Evolutionary conservation across 306 rosid genomes (phyloP).

Genomic region (Canavalia ensiformis): DNA sequence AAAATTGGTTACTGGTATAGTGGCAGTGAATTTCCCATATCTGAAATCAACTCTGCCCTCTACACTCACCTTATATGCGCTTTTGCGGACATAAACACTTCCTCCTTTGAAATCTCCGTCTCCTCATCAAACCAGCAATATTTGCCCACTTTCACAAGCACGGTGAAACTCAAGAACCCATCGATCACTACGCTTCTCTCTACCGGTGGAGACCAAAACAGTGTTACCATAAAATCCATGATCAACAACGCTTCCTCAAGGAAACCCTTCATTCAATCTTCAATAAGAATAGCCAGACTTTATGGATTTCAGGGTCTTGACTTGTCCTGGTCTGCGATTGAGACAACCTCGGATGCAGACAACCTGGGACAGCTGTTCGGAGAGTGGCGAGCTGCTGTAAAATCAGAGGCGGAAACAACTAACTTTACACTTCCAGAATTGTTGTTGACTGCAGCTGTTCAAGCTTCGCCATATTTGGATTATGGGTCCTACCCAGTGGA

Average conservation of each 20-base stretch:
- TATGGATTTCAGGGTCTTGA: conserved; percentile 55
- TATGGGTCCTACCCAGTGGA: conserved; percentile 27
- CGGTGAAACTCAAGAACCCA: conserved; percentile 49
- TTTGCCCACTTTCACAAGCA: conserved; percentile 44
- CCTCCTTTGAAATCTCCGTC: conserved; percentile 49
- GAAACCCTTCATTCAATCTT: conserved; percentile 53
- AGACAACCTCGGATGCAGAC: conserved; percentile 38
- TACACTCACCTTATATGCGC: conserved; percentile 55
- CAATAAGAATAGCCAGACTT: conserved; percentile 39
- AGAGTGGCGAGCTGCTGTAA: conserved; percentile 49
- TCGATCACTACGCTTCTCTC: conserved; percentile 48
- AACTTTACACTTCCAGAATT: conserved; percentile 14
- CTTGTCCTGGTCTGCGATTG: conserved; percentile 16
- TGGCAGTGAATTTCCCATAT: background rate
- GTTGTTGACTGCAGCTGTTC: conserved; percentile 47
- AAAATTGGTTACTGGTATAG: conserved; percentile 46
- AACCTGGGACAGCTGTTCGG: conserved; percentile 39
- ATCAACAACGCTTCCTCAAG: conserved; percentile 37
- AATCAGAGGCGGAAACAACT: conserved; percentile 7
- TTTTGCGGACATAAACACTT: conserved; percentile 35
- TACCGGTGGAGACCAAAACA: conserved; percentile 29
- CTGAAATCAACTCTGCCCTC: conserved; percentile 47
- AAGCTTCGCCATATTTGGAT: background rate
- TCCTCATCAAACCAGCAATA: background rate
- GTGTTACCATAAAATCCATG: background rate